Evolutionary conservation across 768 basidiomycete species (phyloP), one percentile per base, ranked within the genome.

Genomic region (Russula sp.): DNA sequence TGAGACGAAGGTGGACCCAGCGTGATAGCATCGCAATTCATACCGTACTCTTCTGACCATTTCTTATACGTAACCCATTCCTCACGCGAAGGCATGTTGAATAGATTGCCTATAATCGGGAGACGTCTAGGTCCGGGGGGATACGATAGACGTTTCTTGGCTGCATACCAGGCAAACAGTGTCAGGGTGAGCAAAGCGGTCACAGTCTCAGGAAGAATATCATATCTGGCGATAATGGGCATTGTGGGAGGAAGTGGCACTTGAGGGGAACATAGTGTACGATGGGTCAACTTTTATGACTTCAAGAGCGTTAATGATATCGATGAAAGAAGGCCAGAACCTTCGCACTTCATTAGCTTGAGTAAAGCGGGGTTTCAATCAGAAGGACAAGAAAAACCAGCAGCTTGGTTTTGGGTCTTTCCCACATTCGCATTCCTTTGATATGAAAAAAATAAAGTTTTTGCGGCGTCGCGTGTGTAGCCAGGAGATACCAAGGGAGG

Each of bases 41-140:
- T 69, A 69, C 52, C 38, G 3, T 34, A 57, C 32, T 69, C 49
- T 16, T 61, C 59, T 59, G 65, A 69, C 36, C 59, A 46, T 14
- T 58, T 39, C 13, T 4, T 42, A 34, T 61, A 64, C 2, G 63
- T 66, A n/a, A 61, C 13, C 64, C 66, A 68, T 46, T 69, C 58
- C 6, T 58, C 20, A 16, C 38, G 36, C 8, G 50, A 38, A 4
- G 69, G 69, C 57, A 69, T 59, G 43, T 64, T 56, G 29, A 63
- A 34, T 13, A 65, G 45, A 55, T 69, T 69, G 42, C 69, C 69
- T 5, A 69, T 29, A 14, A 69, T 51, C 3, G 64, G 64, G 16
- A 63, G 56, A 36, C 64, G 59, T 36, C 57, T 61, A n/a, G 69
- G 69, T 1, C 69, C 69, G 1, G 55, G 43, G 20, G 49, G 49